Base-by-base conservation (phyloP, 495 filamentous ascomycete species). In the Annulohypoxylon nitens region DNA sequence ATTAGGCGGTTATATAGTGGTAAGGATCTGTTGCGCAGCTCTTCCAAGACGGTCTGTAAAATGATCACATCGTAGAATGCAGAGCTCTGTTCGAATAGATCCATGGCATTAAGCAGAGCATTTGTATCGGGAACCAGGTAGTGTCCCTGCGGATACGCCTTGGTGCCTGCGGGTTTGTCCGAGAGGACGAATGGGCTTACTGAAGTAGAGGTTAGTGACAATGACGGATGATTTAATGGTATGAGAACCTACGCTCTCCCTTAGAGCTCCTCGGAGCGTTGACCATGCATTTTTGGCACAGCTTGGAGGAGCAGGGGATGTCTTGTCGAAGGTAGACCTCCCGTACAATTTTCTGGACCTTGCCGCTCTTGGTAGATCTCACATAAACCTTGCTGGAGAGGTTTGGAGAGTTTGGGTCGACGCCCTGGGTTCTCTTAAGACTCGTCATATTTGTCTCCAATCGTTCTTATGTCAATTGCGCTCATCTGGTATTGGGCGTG, bases 101-200 rank as follows among this genome's bases (percentile, higher is more conserved):
- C 96, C 92, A 98, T 97, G 70, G 93, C 95, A 80, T 92, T 96
- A 47, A 99, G 88, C 47, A 99, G 90, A 67, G 92, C 95, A 86
- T 99, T 99, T 51, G 96, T 98, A 81, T 99, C 96, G 14, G 96
- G 96, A 11, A 98, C 87, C 16, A 99, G 87, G 78, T 99, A 99
- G 78, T 98, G 97, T 55, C 97, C 96, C 78, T 92, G 88, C 6
- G 93, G 91, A 78, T 91, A 97, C 4, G 83, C 79, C 71, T 88
- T 92, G 65, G 93, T 97, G 45, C 92, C 93, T 30, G 93, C 92
- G 55, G 96, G 96, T 23, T 86, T 88, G 61, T 93, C 90, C 16
- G 96, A 97, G 37, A 99, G 92, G 50, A 98, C 87, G 79, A 97
- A 96, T 10, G 93, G 91, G 58, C 84, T 81, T 74, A 90, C 93